A percentile compares a stretch with the other conserved stretches of the same genome.
Conservation (phyloP, 2,329 filamentous ascomycete species). For the Penicillium palitans region DNA sequence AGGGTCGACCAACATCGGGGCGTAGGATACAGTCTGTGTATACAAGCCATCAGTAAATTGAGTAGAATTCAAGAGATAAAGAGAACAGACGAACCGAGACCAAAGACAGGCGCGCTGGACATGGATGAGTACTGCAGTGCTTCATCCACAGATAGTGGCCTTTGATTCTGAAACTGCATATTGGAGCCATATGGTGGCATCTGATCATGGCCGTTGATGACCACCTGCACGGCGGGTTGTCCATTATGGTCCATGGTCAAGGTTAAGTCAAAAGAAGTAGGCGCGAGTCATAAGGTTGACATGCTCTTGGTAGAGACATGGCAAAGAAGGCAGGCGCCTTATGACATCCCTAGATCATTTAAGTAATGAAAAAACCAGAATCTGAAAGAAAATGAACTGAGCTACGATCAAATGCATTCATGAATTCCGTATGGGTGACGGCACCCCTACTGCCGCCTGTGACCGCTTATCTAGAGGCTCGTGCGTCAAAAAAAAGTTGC, state of each 20-base stretch:
- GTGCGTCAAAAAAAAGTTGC: slow-evolving; percentile 27
- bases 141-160: slow-evolving; percentile 48
- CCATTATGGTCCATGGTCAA: slow-evolving; percentile 44
- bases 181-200: slow-evolving; percentile 26
- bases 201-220: slow-evolving; percentile 41
- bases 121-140: slow-evolving; percentile 53
- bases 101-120: slow-evolving; percentile 51
- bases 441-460: slow-evolving; percentile 18
- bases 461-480: slow-evolving; percentile 24
- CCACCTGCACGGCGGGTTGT: slow-evolving; percentile 43
- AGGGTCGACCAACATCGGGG: slow-evolving; percentile 44
- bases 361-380: not conserved
- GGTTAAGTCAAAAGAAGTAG: slow-evolving; percentile 26
- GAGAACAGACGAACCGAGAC: slow-evolving; percentile 39
- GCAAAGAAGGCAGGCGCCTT: slow-evolving; percentile 22
- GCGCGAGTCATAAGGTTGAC: slow-evolving; percentile 26
- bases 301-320: slow-evolving; percentile 38
- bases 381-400: slow-evolving; percentile 12
- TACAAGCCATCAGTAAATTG: slow-evolving; percentile 22
- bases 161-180: slow-evolving; percentile 31
- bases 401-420: slow-evolving; percentile 19
- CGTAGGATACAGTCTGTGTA: slow-evolving; percentile 43
- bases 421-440: slow-evolving; percentile 18
- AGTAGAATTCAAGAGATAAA: slow-evolving; percentile 14
- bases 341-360: slow-evolving; percentile 23